These are phyloP conservation scores for Solanum phureja DNA, from an alignment of 257 asterid genomes.

Conservation along the genomic window DNA sequence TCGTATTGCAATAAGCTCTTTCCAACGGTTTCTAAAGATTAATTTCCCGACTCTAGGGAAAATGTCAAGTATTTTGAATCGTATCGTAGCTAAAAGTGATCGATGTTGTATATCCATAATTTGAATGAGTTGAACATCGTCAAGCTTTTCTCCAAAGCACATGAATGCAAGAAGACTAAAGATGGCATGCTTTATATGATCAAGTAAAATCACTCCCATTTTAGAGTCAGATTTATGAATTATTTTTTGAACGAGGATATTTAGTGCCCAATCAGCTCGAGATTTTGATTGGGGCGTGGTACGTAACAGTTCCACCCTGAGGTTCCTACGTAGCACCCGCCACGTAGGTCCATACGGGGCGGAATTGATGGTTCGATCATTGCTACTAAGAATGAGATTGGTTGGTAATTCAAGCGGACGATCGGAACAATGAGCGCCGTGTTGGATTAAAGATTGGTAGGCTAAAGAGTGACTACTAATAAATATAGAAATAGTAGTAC, in stretches of 20 bases:
- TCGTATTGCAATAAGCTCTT: neutral
- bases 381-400: neutral
- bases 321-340: constrained; percentile 3
- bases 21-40: constrained; percentile 2
- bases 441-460: neutral
- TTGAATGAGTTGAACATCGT: neutral
- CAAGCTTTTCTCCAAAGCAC: constrained; percentile 4
- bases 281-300: neutral
- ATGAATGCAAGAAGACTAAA: constrained; percentile 5
- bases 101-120: neutral
- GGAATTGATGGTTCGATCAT: neutral
- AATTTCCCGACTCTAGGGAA: constrained; percentile 11
- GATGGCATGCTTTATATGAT: neutral
- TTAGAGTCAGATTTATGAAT: neutral
- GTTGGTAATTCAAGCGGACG: neutral
- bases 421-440: neutral
- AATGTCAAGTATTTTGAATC: neutral
- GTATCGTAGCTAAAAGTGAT: neutral
- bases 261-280: neutral
- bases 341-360: neutral
- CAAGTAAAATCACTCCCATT: neutral
- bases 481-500: constrained; percentile 9
- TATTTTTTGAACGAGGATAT: neutral
- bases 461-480: constrained; percentile 9
- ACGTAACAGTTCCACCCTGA: constrained; percentile 17